Conservation (phyloP, 495 filamentous ascomycete genomes). For the Rostrohypoxylon terebratum region DNA sequence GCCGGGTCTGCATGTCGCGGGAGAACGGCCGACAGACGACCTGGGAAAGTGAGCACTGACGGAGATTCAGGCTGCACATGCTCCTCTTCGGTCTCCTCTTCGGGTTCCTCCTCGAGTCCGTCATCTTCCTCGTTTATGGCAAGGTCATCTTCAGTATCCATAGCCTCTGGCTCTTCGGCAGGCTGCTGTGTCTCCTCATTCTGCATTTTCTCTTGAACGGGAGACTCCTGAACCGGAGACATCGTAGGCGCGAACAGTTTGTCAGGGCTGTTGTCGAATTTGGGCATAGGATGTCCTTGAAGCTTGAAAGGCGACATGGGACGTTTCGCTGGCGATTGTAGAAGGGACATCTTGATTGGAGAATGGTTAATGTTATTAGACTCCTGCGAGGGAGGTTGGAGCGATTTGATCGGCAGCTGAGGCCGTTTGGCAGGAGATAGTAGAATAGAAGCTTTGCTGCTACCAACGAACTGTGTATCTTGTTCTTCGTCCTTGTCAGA, state of each 20-base stretch:
- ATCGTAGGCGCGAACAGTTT: constrained; percentile 28
- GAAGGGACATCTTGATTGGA: constrained; percentile 44
- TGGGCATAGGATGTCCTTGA: constrained; percentile 15
- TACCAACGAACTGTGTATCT: constrained; percentile 42
- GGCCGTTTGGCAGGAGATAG: constrained; percentile 63
- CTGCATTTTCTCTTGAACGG: constrained; percentile 13
- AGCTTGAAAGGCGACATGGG: constrained; percentile 47
- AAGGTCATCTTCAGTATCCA: constrained; percentile 34
- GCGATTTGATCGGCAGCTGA: constrained; percentile 55
- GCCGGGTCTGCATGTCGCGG: constrained; percentile 62
- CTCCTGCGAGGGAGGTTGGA: constrained; percentile 45
- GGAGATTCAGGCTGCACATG: constrained; percentile 49
- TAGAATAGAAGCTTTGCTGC: constrained; percentile 54
- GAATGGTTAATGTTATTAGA: constrained; percentile 32
- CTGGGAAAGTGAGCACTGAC: constrained; percentile 58
- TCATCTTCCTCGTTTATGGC: constrained; percentile 7
- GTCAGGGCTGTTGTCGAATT: constrained; percentile 2
- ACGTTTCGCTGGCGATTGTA: constrained; percentile 44
- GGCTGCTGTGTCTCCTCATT: constrained; percentile 28
- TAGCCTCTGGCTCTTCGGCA: constrained; percentile 26
- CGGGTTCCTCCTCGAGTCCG: neutral
- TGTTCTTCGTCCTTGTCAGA: constrained; percentile 53
- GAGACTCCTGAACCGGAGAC: constrained; percentile 26
- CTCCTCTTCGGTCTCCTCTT: constrained; percentile 12
- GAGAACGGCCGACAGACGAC: constrained; percentile 62